Percentiles rank a stretch among this genome's conserved stretches.
Evolutionary conservation across 2,329 filamentous ascomycete species (phyloP).

Genomic region (Dryadomyces quercivorus): DNA sequence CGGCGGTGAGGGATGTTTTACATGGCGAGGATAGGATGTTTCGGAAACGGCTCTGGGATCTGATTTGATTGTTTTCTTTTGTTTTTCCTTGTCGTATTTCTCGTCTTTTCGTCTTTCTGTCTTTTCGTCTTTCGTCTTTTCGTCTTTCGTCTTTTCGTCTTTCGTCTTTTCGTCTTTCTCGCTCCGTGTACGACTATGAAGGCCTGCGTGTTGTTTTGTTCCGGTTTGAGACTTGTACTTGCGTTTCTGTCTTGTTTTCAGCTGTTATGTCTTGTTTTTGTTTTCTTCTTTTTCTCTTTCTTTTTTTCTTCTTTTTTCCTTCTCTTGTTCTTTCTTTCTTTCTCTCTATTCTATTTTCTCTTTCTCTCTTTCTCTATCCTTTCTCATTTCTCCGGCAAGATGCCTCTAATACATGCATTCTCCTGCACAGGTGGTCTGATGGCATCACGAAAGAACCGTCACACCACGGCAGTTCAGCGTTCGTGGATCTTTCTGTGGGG

Average conservation of each 20-base stretch:
- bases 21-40: too few relatives aligned
- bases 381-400: too few relatives aligned
- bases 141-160: neutral
- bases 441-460: neutral
- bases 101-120: neutral
- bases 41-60: neutral
- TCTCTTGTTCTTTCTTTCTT: too few relatives aligned
- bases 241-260: neutral
- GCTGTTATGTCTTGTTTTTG: neutral
- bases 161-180: neutral
- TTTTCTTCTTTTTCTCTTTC: neutral
- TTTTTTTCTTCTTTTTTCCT: neutral
- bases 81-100: neutral
- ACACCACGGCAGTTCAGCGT: neutral
- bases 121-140: neutral
- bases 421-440: neutral
- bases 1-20: conserved; percentile 14
- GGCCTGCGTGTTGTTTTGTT: too few relatives aligned
- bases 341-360: neutral
- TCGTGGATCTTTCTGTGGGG: too few relatives aligned
- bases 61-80: neutral
- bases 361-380: too few relatives aligned
- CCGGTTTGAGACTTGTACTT: too few relatives aligned
- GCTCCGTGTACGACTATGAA: too few relatives aligned
- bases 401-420: neutral